A percentile compares a stretch with the other conserved stretches of the same genome.
Evolutionary conservation across 306 rosid genomes (phyloP).

Genomic region (Calophaca sinica): DNA sequence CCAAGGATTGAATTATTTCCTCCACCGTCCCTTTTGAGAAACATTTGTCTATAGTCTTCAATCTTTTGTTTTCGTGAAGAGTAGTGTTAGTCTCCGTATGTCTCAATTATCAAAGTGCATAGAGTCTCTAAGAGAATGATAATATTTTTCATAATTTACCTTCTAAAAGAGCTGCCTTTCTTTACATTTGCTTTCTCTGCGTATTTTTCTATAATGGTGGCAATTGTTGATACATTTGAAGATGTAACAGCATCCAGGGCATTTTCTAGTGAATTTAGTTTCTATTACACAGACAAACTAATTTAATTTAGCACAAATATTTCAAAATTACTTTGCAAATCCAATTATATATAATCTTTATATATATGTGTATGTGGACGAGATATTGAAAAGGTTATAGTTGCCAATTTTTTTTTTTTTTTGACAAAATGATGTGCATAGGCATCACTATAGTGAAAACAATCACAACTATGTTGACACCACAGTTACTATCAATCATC

Average conservation of each 20-base stretch:
- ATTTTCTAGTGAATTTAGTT: slow-evolving; percentile 41
- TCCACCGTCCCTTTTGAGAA: slow-evolving; percentile 49
- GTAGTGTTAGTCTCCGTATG: not conserved
- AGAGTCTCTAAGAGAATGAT: not conserved
- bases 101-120: not conserved
- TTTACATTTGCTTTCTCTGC: slow-evolving; percentile 15
- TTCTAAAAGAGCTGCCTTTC: slow-evolving; percentile 23
- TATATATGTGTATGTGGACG: not conserved
- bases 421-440: no score
- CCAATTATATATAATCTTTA: no score
- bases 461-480: no score
- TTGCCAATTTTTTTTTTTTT: no score
- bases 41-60: slow-evolving; percentile 40
- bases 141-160: slow-evolving; percentile 12
- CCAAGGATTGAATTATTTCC: slow-evolving; percentile 46
- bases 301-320: not conserved
- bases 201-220: not conserved
- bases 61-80: slow-evolving; percentile 13
- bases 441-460: no score
- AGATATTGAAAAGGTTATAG: no score
- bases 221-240: slow-evolving; percentile 32
- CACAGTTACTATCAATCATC: no score
- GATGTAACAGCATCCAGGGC: slow-evolving; percentile 22
- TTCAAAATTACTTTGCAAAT: not conserved
- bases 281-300: slow-evolving; percentile 15